phyloP scores from a whole-genome alignment of 1,284 basidiomycete genomes.

The Boletus sp. region DNA sequence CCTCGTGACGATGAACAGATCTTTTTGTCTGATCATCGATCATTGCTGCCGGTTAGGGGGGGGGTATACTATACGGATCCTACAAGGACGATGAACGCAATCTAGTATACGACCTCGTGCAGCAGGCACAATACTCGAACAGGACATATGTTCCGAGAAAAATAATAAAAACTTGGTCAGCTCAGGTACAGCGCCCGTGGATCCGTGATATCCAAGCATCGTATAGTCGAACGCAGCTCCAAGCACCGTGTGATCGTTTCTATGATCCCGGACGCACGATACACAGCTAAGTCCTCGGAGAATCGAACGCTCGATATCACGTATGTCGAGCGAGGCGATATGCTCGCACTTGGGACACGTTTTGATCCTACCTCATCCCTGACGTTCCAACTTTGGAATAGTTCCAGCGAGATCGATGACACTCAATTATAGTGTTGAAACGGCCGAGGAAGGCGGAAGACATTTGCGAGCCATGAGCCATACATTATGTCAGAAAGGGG shows the following conservation, averaged over 20 bases:
- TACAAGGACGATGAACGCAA: not conserved
- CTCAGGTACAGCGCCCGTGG: not conserved
- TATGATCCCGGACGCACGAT: not conserved
- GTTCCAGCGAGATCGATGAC: conserved; percentile 3
- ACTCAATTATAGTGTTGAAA: conserved; percentile 2
- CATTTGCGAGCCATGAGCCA: not conserved
- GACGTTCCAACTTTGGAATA: conserved; percentile 3
- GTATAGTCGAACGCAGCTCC: too few relatives aligned
- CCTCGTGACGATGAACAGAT: not conserved
- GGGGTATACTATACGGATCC: not conserved
- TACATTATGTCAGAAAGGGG: not conserved
- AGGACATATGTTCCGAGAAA: not conserved
- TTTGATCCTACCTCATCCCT: not conserved
- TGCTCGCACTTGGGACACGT: not conserved
- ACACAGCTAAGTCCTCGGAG: conserved; percentile 16
- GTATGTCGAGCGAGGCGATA: not conserved
- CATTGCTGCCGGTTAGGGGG: not conserved
- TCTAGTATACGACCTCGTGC: conserved; percentile 1
- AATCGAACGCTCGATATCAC: conserved; percentile 1
- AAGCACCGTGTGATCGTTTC: too few relatives aligned
- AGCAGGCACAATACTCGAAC: not conserved
- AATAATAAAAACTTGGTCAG: not conserved
- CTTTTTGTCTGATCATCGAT: conserved; percentile 5
- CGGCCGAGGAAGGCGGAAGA: conserved; percentile 3
- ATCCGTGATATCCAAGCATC: too few relatives aligned